Evolutionary conservation across 176 grass and related monocot genomes (phyloP).

Genomic region (Phyllostachys edulis): DNA sequence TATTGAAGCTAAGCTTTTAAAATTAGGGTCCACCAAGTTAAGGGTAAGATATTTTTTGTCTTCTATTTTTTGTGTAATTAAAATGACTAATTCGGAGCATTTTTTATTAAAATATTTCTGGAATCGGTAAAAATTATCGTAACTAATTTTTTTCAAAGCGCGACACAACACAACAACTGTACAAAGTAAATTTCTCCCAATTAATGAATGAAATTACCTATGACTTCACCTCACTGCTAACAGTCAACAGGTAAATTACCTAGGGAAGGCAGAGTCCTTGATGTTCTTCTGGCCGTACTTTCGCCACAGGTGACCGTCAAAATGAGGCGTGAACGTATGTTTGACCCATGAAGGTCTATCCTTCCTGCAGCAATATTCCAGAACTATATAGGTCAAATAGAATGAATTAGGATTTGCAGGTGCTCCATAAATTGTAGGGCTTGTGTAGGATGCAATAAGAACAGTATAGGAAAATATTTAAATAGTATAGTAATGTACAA

Average conservation of each 20-base stretch:
- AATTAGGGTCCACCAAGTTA: no score
- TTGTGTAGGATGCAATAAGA: background rate
- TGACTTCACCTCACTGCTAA: background rate
- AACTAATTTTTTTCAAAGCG: background rate
- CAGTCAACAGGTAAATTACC: constrained; percentile 32
- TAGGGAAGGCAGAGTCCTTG: constrained; percentile 50
- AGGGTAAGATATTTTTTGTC: no score
- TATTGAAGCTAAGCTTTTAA: no score
- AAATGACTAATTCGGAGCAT: background rate
- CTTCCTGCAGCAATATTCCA: constrained; percentile 28
- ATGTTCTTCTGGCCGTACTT: constrained; percentile 79
- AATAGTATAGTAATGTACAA: background rate
- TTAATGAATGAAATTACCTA: background rate
- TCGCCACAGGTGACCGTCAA: constrained; percentile 64
- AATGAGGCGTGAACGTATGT: constrained; percentile 50
- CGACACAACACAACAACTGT: background rate
- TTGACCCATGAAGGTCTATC: constrained; percentile 50
- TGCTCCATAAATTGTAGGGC: background rate
- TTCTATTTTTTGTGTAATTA: background rate
- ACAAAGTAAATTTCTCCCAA: background rate
- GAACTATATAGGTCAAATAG: background rate
- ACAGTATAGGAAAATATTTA: background rate
- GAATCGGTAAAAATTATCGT: background rate
- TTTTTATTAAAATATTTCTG: background rate
- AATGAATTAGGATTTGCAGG: background rate